These are phyloP conservation scores for Aspergillus sclerotialis DNA, from an alignment of 2,329 filamentous ascomycete species.

Conservation along the genomic window DNA sequence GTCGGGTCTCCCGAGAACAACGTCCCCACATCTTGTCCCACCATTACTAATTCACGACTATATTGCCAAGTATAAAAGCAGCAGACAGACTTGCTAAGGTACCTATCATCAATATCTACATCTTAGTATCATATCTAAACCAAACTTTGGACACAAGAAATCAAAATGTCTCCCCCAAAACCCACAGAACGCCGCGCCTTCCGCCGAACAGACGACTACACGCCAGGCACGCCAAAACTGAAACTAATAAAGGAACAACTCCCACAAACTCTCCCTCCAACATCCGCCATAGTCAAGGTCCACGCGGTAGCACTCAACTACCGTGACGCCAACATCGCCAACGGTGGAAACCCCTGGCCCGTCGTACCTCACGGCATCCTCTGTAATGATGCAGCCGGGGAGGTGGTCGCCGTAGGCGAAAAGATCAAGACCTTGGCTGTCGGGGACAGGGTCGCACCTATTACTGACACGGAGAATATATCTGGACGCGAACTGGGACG, in stretches of 20 bases:
- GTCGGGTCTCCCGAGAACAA: too few relatives aligned
- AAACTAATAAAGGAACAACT: slow-evolving; percentile 29
- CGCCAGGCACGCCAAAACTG: slow-evolving; percentile 25
- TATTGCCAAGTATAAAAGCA: too few relatives aligned
- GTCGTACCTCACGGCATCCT: slow-evolving; percentile 25
- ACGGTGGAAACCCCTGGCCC: slow-evolving; percentile 34
- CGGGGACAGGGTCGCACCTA: slow-evolving; percentile 34
- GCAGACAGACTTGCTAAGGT: too few relatives aligned
- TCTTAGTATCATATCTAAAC: too few relatives aligned
- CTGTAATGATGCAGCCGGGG: slow-evolving; percentile 38
- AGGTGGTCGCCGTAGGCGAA: slow-evolving; percentile 33
- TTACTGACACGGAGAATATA: slow-evolving; percentile 35
- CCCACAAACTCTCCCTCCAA: slow-evolving; percentile 22
- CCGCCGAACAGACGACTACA: slow-evolving; percentile 27
- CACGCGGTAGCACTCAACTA: slow-evolving; percentile 18
- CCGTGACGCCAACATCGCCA: slow-evolving; percentile 18
- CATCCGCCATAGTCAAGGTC: slow-evolving; percentile 16
- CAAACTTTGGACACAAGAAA: too few relatives aligned
- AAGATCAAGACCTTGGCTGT: slow-evolving; percentile 22
- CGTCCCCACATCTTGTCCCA: too few relatives aligned
- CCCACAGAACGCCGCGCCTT: slow-evolving; percentile 17
- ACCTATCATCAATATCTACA: too few relatives aligned
- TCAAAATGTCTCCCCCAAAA: slow-evolving; percentile 1
- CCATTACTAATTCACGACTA: too few relatives aligned
- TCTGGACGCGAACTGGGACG: slow-evolving; percentile 30